phyloP scores from a whole-genome alignment of 805 yeast species.

The Saturnispora halmiae region DNA sequence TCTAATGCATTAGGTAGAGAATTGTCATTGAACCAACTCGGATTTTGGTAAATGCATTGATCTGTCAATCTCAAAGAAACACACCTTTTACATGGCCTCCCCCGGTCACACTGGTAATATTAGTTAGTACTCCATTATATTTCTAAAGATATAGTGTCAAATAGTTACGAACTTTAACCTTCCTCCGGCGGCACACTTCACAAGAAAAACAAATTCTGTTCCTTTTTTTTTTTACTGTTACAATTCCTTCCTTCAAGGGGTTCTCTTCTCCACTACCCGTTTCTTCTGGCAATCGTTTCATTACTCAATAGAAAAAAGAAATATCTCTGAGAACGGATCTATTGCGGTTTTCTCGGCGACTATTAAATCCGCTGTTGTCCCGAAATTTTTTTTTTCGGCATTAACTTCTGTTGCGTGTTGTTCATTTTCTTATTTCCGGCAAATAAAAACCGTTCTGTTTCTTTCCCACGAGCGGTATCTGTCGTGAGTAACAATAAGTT shows the following conservation, averaged over 20 bases:
- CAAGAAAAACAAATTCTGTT: constrained; percentile 39
- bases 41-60: constrained; percentile 26
- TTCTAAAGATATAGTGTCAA: no score
- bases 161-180: constrained; percentile 31
- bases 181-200: constrained; percentile 38
- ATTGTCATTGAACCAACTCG: constrained; percentile 21
- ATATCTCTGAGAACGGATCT: no score
- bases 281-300: no score
- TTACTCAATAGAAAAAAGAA: no score
- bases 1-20: no score
- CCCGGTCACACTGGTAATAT: constrained; percentile 27
- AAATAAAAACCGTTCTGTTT: no score
- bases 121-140: constrained; percentile 8
- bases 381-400: not conserved
- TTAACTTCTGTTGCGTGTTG: not conserved
- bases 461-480: no score
- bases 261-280: not conserved
- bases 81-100: constrained; percentile 30
- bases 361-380: not conserved
- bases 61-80: constrained; percentile 25
- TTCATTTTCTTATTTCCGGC: no score
- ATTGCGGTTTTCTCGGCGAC: constrained; percentile 1
- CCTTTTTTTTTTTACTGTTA: constrained; percentile 23
- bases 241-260: not conserved
- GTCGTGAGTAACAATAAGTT: no score